These are phyloP conservation scores for Neopestalotiopsis sp. DNA, from an alignment of 2,329 filamentous ascomycete genomes.

Conservation along the genomic window DNA sequence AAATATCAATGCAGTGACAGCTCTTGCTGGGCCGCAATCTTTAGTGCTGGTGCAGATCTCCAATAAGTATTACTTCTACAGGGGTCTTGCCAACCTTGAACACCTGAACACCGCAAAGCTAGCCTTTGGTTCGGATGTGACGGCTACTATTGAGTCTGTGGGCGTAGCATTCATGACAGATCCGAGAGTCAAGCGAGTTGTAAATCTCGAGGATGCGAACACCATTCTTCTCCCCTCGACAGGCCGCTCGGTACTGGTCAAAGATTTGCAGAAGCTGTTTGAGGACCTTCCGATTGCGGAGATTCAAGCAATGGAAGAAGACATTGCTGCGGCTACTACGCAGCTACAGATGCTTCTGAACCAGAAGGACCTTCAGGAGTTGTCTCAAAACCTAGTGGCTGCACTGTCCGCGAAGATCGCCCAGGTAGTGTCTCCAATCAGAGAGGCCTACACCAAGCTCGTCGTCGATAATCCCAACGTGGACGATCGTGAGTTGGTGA, in stretches of 20 bases:
- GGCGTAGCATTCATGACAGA: neutral
- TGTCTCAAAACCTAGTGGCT: conserved; percentile 13
- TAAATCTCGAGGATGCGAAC: conserved; percentile 24
- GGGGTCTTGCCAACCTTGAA: conserved; percentile 27
- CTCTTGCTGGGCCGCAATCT: conserved; percentile 32
- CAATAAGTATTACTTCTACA: conserved; percentile 33
- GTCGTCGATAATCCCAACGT: neutral
- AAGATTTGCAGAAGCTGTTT: conserved; percentile 20
- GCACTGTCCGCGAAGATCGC: conserved; percentile 8
- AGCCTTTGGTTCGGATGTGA: conserved; percentile 24
- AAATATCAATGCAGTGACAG: conserved; percentile 34
- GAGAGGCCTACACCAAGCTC: neutral
- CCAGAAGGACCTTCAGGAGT: conserved; percentile 26
- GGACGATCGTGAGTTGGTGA: neutral
- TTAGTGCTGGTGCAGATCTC: conserved; percentile 30
- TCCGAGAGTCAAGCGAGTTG: conserved; percentile 25
- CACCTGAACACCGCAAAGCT: conserved; percentile 27
- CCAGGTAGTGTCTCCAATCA: neutral
- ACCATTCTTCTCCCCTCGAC: conserved; percentile 25
- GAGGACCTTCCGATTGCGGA: conserved; percentile 22
- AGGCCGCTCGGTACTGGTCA: conserved; percentile 17
- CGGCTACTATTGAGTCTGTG: neutral
- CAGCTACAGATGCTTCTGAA: conserved; percentile 25
- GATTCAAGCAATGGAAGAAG: conserved; percentile 24
- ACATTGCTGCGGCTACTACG: conserved; percentile 25